These are phyloP conservation scores for Rutidosis leptorrhynchoides DNA, from an alignment of 129 eudicot genomes.

Conservation along the genomic window DNA sequence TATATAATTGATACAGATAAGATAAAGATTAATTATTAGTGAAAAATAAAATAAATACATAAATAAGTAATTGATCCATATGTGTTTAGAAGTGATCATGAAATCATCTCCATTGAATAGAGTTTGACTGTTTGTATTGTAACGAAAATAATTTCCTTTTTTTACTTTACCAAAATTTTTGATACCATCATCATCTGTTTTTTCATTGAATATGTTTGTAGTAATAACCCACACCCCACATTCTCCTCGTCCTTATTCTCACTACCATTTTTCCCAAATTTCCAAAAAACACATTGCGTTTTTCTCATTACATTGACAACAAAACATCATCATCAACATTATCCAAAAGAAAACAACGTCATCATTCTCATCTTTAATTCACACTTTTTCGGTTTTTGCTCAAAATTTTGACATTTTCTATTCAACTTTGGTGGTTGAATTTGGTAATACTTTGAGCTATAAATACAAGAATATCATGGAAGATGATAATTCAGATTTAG, in stretches of 20 bases:
- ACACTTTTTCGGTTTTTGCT: not conserved
- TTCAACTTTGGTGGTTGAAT: constrained; percentile 27
- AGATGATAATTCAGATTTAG: constrained; percentile 32
- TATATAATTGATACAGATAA: no score
- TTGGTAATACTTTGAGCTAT: constrained; percentile 35
- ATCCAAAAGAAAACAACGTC: no score
- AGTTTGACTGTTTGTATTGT: no score
- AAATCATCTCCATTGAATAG: no score
- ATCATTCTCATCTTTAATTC: constrained; percentile 7
- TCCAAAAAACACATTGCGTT: constrained; percentile 26
- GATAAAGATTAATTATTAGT: no score
- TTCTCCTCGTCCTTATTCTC: constrained; percentile 40
- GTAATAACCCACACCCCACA: constrained; percentile 69
- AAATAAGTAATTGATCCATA: no score
- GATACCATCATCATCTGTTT: not conserved
- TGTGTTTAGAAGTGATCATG: no score
- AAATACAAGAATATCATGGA: constrained; percentile 30
- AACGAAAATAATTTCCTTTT: not conserved
- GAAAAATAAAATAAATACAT: no score
- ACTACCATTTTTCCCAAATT: constrained; percentile 24
- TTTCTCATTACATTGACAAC: constrained; percentile 25
- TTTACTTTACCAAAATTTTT: constrained; percentile 15
- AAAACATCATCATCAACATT: no score
- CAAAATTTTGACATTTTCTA: constrained; percentile 12
- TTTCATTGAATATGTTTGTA: constrained; percentile 16